These are phyloP conservation scores for Babesia bigemina DNA, from an alignment of 169 alveolate species.

Conservation along the genomic window DNA sequence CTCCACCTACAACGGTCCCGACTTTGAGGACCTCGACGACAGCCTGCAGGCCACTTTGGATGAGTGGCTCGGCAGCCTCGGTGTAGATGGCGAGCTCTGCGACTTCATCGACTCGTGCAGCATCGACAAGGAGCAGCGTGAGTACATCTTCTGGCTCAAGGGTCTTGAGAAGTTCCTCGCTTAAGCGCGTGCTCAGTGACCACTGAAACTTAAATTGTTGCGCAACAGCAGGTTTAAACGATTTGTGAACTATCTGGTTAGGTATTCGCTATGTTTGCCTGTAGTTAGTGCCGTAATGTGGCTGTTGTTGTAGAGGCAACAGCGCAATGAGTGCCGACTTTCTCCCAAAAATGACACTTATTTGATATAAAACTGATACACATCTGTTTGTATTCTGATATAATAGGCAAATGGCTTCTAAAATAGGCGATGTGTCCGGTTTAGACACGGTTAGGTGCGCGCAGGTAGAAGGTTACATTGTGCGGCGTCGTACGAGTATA, in stretches of 20 bases:
- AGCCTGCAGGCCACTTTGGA: conserved; percentile 85
- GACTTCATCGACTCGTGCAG: conserved; percentile 88
- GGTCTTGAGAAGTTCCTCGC: conserved; percentile 71
- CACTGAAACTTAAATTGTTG: conserved; percentile 28
- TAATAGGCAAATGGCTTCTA: neutral
- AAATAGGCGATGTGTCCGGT: neutral
- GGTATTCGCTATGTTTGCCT: neutral
- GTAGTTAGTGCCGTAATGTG: neutral
- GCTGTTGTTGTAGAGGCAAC: too few relatives aligned
- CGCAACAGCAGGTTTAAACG: neutral
- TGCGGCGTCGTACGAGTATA: neutral
- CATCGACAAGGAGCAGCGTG: conserved; percentile 86
- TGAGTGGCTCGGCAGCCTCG: conserved; percentile 84
- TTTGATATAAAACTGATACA: neutral
- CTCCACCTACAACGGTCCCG: conserved; percentile 87
- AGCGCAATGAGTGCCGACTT: too few relatives aligned
- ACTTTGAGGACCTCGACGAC: conserved; percentile 90
- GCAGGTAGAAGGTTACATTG: neutral
- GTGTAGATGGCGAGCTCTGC: conserved; percentile 84
- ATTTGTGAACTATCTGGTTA: neutral
- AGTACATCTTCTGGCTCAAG: conserved; percentile 81
- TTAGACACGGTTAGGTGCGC: neutral
- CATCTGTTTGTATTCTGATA: neutral
- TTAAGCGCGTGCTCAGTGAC: conserved; percentile 26
- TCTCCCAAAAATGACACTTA: too few relatives aligned